Conservation (phyloP, 1,284 basidiomycete species). For the Baeospora myosura region DNA sequence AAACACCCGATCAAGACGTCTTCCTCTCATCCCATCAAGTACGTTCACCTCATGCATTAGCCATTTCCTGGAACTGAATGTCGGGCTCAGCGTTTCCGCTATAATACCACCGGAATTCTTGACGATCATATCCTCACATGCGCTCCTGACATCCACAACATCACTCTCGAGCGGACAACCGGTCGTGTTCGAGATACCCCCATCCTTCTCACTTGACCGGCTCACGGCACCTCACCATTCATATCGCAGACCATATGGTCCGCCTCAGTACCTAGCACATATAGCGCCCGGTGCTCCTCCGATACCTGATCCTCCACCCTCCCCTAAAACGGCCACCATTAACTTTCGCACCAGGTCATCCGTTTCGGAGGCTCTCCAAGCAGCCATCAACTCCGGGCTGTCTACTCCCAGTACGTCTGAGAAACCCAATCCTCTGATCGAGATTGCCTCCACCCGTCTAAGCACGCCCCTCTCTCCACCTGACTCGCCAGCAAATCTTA, state of each 20-base stretch:
- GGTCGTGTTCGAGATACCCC: conserved; percentile 39
- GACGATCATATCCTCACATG: conserved; percentile 47
- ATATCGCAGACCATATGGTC: too few species aligned
- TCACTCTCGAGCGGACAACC: conserved; percentile 26
- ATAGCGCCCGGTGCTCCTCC: not conserved
- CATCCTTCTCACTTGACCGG: conserved; percentile 34
- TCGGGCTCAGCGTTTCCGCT: conserved; percentile 45
- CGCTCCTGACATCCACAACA: conserved; percentile 25
- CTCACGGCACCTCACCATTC: too few species aligned
- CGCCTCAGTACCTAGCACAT: conserved; percentile 12
- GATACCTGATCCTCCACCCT: conserved; percentile 7
- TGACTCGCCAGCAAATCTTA: not conserved
- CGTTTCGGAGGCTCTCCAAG: conserved; percentile 36
- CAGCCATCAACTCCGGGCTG: conserved; percentile 36
- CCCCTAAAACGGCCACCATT: conserved; percentile 12
- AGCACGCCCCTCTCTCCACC: conserved; percentile 9
- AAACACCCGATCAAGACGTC: conserved; percentile 58
- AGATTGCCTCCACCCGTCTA: too few species aligned
- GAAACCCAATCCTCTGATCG: too few species aligned
- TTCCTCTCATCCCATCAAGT: conserved; percentile 81
- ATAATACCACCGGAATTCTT: conserved; percentile 60
- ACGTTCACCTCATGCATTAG: conserved; percentile 11
- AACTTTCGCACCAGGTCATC: conserved; percentile 24
- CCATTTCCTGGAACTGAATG: conserved; percentile 13
- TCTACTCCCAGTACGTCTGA: too few species aligned